phyloP scores from a whole-genome alignment of 805 yeast species.

The Ogataea dorogensis region DNA sequence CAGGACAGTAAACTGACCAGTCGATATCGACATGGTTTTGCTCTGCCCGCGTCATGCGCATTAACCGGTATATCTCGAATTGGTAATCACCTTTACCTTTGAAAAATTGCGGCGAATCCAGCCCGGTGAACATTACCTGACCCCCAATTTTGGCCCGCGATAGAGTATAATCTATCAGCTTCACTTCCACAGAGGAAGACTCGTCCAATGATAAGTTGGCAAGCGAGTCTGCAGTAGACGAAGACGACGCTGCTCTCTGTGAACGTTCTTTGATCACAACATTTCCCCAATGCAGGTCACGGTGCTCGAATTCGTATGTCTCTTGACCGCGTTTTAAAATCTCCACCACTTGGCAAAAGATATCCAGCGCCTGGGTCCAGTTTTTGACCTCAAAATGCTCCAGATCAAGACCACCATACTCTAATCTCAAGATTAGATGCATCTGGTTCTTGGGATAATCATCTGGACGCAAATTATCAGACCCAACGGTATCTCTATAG shows the following conservation, averaged over 20 bases:
- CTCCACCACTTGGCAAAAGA: conserved; percentile 56
- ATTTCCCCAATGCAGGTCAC: conserved; percentile 70
- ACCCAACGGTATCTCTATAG: conserved; percentile 21
- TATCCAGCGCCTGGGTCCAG: conserved; percentile 38
- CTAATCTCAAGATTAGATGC: conserved; percentile 37
- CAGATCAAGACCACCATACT: conserved; percentile 44
- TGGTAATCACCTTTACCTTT: conserved; percentile 59
- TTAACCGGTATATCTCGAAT: conserved; percentile 57
- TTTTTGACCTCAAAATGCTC: conserved; percentile 40
- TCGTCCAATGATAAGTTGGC: conserved; percentile 15
- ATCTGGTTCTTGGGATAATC: conserved; percentile 33
- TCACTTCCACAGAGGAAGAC: conserved; percentile 31
- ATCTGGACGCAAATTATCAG: conserved; percentile 40
- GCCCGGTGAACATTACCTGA: conserved; percentile 46
- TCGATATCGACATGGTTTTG: conserved; percentile 34
- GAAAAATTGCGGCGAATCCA: conserved; percentile 64
- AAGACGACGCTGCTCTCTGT: not conserved
- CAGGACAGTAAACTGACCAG: conserved; percentile 47
- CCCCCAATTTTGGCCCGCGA: conserved; percentile 43
- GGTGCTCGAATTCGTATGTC: conserved; percentile 58
- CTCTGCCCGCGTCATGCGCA: conserved; percentile 39
- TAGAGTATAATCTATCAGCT: conserved; percentile 57
- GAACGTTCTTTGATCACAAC: conserved; percentile 42
- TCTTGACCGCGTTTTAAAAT: conserved; percentile 52
- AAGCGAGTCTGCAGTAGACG: conserved; percentile 15